These are phyloP conservation scores for Microthlaspi erraticum DNA, from an alignment of 345 rosid genomes.

Conservation along the genomic window DNA sequence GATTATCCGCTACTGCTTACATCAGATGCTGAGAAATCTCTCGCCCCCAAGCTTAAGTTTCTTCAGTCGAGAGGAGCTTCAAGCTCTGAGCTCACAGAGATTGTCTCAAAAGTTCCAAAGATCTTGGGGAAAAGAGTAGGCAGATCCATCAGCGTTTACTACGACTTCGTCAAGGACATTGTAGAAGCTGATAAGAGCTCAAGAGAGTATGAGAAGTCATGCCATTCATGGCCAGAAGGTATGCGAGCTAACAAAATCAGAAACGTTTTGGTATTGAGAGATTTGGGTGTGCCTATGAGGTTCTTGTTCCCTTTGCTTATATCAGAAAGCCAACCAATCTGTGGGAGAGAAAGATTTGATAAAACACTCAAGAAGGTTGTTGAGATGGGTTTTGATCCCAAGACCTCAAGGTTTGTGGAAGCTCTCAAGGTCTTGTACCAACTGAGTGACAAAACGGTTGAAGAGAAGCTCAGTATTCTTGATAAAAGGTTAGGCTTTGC, in stretches of 20 bases:
- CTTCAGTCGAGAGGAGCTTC: slow-evolving; percentile 31
- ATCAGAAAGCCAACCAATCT: background rate
- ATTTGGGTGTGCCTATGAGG: background rate
- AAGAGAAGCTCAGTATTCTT: background rate
- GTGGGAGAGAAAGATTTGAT: background rate
- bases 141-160: background rate
- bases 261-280: too few relatives aligned
- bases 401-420: background rate
- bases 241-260: too few relatives aligned
- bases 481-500: slow-evolving; percentile 42
- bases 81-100: slow-evolving; percentile 9
- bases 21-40: slow-evolving; percentile 18
- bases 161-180: slow-evolving; percentile 11
- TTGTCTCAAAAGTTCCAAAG: slow-evolving; percentile 8
- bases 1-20: slow-evolving; percentile 10
- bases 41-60: slow-evolving; percentile 42
- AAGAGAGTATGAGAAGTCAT: background rate
- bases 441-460: background rate
- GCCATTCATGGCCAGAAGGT: background rate
- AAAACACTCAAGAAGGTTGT: background rate
- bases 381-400: slow-evolving; percentile 5
- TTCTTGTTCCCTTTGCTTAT: background rate
- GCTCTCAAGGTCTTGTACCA: background rate
- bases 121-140: slow-evolving; percentile 1
- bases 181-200: background rate